Base-by-base conservation (phyloP, 805 yeast genomes). In the Wickerhamomyces sydowiorum region DNA sequence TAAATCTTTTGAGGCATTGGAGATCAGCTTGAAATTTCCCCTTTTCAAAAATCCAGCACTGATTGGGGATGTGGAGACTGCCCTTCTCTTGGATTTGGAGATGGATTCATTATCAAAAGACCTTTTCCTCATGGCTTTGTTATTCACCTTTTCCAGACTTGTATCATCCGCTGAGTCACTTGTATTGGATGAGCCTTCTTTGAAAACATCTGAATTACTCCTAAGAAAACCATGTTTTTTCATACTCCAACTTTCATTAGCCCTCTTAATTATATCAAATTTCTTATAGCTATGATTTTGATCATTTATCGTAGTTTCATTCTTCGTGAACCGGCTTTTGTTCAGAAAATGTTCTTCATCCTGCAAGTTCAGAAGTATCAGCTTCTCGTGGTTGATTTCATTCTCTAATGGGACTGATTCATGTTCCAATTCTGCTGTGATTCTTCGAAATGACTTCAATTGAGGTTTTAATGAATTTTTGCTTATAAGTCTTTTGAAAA, bases 171-270 rank as follows among this genome's bases (percentile, higher is more conserved):
- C 34, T 12, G 36, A 10, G 19, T 38, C 42, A 28, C 30, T 28
- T 28, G 30, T 12, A 28, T 28, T 32, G 4, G 23, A 7, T 12
- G 14, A 7, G 13, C 7, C 24, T 7, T 20, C 8, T 13, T 32
- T n/a, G 4, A 28, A n/a, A n/a, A n/a, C 8, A 3, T 4, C 7
- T 36, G 19, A 36, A 6, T 10, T 17, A 3, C 8, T 29, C 13
- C 13, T 35, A 6, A 36, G 18, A 10, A 18, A 19, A 3, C 41
- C 13, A 21, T 38, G 38, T 36, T 57, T 56, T 41, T 46, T 54
- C 36, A 44, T 42, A 32, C 51, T 56, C 61, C 61, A 57, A 13
- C 51, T 49, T 36, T 56, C 59, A 36, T 57, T 57, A 2, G 61
- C 61, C 33, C 34, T 49, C 36, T 45, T 49, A 18, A 57, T 52